A percentile compares a stretch with the other conserved stretches of the same genome.
Evolutionary conservation across 2,329 filamentous ascomycete species (phyloP).

Genomic region (Hymenoscyphus occultus): DNA sequence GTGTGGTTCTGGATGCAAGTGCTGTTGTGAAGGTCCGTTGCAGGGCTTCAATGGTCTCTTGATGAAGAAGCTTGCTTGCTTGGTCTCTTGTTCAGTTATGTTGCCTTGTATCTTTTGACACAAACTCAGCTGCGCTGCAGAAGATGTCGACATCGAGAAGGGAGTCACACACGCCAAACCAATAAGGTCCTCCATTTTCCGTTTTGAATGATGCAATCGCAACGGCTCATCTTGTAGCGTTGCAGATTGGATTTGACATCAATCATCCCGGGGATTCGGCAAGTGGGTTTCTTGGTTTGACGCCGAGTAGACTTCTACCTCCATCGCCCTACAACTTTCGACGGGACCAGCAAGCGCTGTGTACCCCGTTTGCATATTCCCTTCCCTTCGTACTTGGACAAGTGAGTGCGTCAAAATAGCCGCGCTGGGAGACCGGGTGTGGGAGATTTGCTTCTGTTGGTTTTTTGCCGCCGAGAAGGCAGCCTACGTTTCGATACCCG

Average conservation of each 20-base stretch:
- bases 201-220: neutral
- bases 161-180: neutral
- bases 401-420: neutral
- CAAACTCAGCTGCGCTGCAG: neutral
- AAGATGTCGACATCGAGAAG: neutral
- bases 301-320: neutral
- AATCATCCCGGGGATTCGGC: neutral
- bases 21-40: neutral
- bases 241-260: neutral
- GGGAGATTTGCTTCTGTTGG: neutral
- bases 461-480: neutral
- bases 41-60: slow-evolving; percentile 1
- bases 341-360: neutral
- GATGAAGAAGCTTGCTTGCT: neutral
- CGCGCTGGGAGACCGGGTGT: too few species aligned
- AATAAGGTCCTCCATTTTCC: neutral
- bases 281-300: neutral
- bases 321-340: neutral
- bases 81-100: neutral
- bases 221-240: neutral
- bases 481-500: too few species aligned
- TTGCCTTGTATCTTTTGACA: neutral
- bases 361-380: neutral
- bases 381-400: neutral
- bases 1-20: neutral